Percentiles rank a stretch among this genome's conserved stretches.
These are phyloP conservation scores for Dysphania ambrosioides DNA, from an alignment of 148 eudicot genomes.

Conservation along the genomic window DNA sequence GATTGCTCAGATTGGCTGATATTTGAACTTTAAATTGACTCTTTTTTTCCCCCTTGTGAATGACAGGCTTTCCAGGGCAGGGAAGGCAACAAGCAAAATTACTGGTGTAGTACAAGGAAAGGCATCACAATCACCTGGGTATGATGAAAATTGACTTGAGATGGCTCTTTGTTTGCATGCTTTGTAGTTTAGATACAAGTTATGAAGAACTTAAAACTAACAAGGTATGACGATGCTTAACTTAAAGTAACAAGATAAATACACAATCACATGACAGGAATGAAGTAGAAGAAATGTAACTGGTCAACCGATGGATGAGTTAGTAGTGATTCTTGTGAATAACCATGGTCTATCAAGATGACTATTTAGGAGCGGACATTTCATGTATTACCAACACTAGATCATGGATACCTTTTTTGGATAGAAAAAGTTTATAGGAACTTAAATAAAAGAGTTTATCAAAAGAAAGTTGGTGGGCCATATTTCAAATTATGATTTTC, in stretches of 20 bases:
- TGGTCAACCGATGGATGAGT: background rate
- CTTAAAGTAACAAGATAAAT: too few relatives aligned
- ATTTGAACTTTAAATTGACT: background rate
- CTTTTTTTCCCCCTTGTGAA: background rate
- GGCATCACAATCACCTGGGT: slow-evolving; percentile 48
- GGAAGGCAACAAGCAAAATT: slow-evolving; percentile 43
- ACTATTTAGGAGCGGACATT: background rate
- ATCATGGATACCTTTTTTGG: background rate
- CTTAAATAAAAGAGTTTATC: background rate
- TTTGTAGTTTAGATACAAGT: too few relatives aligned
- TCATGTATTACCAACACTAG: background rate
- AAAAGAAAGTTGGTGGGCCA: background rate
- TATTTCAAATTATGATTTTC: background rate
- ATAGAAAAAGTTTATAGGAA: background rate
- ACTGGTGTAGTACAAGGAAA: slow-evolving; percentile 54
- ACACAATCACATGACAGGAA: too few relatives aligned
- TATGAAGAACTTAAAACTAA: background rate
- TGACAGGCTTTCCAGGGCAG: slow-evolving; percentile 44
- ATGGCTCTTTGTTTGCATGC: background rate
- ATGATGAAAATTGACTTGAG: slow-evolving; percentile 19
- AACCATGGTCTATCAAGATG: background rate
- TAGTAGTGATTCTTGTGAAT: background rate
- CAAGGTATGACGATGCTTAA: background rate
- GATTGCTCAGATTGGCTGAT: background rate
- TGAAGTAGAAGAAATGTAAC: too few relatives aligned